Evolutionary conservation across 345 rosid genomes (phyloP).

Genomic region (Isatis tinctoria): DNA sequence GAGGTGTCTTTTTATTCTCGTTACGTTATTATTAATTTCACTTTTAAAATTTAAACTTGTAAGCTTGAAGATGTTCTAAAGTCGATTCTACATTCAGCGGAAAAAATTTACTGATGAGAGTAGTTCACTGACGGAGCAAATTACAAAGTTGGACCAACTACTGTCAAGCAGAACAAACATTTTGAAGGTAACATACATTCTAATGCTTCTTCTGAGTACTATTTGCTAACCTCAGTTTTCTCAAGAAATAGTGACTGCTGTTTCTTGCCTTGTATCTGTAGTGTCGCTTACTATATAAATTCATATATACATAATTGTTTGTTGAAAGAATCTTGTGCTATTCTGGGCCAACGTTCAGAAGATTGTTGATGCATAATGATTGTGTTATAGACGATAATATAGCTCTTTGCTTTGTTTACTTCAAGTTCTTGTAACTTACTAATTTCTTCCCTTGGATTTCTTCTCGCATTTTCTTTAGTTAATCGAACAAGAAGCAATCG

Average conservation of each 20-base stretch:
- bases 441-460: background rate
- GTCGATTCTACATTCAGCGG: slow-evolving; percentile 40
- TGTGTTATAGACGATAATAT: background rate
- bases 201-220: background rate
- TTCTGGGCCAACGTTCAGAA: slow-evolving; percentile 3
- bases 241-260: background rate
- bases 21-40: background rate
- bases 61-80: background rate
- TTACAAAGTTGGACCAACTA: slow-evolving; percentile 63
- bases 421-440: slow-evolving; percentile 1
- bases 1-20: slow-evolving; percentile 49
- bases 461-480: slow-evolving; percentile 37
- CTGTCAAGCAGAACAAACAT: slow-evolving; percentile 69
- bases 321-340: background rate
- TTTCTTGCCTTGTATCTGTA: background rate
- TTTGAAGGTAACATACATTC: slow-evolving; percentile 55
- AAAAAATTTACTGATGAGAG: slow-evolving; percentile 76
- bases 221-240: background rate
- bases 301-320: background rate
- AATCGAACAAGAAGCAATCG: slow-evolving; percentile 79
- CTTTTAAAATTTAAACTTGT: background rate
- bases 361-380: slow-evolving; percentile 16
- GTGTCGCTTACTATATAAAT: background rate
- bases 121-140: slow-evolving; percentile 57
- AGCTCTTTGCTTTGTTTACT: background rate